These are phyloP conservation scores for Epichloe bromicola DNA, from an alignment of 2,329 filamentous ascomycete genomes.

Conservation along the genomic window DNA sequence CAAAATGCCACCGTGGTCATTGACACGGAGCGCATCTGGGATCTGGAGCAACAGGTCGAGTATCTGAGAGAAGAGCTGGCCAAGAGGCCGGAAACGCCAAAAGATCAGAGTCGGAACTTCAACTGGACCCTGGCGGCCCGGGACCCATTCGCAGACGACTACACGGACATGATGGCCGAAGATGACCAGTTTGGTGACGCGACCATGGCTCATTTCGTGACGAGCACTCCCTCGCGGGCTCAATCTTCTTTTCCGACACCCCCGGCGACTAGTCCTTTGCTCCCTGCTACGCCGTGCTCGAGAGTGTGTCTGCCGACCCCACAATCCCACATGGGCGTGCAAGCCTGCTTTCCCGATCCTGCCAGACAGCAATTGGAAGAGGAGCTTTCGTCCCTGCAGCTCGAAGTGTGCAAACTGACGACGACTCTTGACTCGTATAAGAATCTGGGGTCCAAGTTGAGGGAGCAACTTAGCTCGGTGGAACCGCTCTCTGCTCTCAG, in stretches of 20 bases:
- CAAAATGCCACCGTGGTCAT: slow-evolving; percentile 36
- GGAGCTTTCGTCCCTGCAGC: slow-evolving; percentile 34
- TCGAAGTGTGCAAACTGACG: slow-evolving; percentile 35
- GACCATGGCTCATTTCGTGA: slow-evolving; percentile 36
- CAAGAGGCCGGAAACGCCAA: slow-evolving; percentile 9
- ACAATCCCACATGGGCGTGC: slow-evolving; percentile 23
- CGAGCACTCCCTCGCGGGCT: slow-evolving; percentile 36
- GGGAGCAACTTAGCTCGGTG: slow-evolving; percentile 19
- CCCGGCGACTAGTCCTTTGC: slow-evolving; percentile 37
- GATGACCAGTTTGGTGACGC: slow-evolving; percentile 34
- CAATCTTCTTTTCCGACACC: slow-evolving; percentile 40
- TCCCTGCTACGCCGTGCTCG: slow-evolving; percentile 25
- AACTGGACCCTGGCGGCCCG: slow-evolving; percentile 40
- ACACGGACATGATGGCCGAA: slow-evolving; percentile 23
- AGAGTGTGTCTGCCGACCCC: slow-evolving; percentile 1
- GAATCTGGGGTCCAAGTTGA: slow-evolving; percentile 24
- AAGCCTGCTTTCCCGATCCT: slow-evolving; percentile 28
- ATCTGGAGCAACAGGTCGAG: slow-evolving; percentile 26
- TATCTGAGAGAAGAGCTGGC: slow-evolving; percentile 22
- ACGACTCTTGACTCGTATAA: slow-evolving; percentile 35
- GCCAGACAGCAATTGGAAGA: slow-evolving; percentile 30
- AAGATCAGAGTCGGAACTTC: slow-evolving; percentile 13
- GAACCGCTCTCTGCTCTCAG: slow-evolving; percentile 4
- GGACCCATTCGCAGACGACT: slow-evolving; percentile 31
- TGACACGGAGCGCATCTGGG: slow-evolving; percentile 33